Evolutionary conservation across 1,284 basidiomycete genomes (phyloP).

Genomic region (Papiliotrema laurentii): DNA sequence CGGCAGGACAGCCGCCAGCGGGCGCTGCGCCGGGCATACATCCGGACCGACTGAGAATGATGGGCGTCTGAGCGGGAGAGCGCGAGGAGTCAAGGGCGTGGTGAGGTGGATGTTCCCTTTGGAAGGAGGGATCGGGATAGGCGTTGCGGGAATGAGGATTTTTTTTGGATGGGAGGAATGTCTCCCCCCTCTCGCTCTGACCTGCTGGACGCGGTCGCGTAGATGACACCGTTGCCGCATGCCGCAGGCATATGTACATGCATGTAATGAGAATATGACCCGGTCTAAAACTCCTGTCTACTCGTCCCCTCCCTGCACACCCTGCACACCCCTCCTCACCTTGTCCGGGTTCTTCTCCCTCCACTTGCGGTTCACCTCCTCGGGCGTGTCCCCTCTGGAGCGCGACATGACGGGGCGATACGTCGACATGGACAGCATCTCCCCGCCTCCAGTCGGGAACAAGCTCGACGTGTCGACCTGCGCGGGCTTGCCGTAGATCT

Average conservation of each 20-base stretch:
- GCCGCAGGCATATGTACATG: no score
- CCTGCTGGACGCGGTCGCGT: no score
- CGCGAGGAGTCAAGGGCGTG: background rate
- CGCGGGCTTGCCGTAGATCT: constrained; percentile 33
- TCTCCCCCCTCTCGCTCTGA: no score
- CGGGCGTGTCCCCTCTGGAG: constrained; percentile 63
- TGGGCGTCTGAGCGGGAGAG: constrained; percentile 49
- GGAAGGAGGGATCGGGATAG: no score
- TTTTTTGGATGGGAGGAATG: no score
- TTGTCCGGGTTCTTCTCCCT: constrained; percentile 43
- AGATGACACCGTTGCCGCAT: no score
- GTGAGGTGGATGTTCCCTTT: background rate
- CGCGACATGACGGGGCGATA: constrained; percentile 66
- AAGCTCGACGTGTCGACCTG: constrained; percentile 42
- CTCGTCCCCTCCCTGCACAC: constrained; percentile 2
- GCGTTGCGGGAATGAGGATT: no score
- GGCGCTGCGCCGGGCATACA: constrained; percentile 58
- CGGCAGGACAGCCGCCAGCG: constrained; percentile 16
- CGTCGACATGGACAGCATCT: constrained; percentile 56
- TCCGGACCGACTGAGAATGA: constrained; percentile 80
- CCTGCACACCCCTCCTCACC: constrained; percentile 2
- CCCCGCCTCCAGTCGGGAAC: constrained; percentile 71
- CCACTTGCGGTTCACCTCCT: constrained; percentile 73
- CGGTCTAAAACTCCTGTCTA: no score
- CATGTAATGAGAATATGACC: no score